Evolutionary conservation across 2,329 filamentous ascomycete genomes (phyloP).

Genomic region (Cylindrodendrum hubeiense): DNA sequence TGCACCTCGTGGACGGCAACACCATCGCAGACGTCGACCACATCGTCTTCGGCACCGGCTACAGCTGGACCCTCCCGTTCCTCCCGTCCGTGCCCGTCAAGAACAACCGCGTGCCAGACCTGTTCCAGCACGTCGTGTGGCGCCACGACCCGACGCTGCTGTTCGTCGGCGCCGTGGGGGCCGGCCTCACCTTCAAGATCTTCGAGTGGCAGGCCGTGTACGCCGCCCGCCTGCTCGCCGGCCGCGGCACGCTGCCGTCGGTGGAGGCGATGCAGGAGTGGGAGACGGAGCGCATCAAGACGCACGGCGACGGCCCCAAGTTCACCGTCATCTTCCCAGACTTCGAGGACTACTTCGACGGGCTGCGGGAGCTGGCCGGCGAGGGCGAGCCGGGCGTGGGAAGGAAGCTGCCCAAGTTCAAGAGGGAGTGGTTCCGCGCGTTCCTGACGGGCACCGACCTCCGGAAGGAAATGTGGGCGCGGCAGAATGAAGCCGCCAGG

Average conservation of each 20-base stretch:
- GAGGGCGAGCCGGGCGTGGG: conserved; percentile 58
- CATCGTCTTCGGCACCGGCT: conserved; percentile 76
- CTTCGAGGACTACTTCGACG: conserved; percentile 75
- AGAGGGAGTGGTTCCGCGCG: conserved; percentile 58
- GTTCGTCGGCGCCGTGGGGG: conserved; percentile 69
- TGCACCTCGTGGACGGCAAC: conserved; percentile 68
- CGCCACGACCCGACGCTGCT: conserved; percentile 65
- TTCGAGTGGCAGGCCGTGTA: conserved; percentile 77
- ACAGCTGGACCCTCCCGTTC: conserved; percentile 73
- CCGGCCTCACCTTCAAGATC: conserved; percentile 74
- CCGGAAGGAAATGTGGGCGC: conserved; percentile 70
- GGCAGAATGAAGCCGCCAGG: conserved; percentile 55
- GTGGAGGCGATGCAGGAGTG: conserved; percentile 64
- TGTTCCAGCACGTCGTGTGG: conserved; percentile 71
- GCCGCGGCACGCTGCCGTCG: conserved; percentile 63
- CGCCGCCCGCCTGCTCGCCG: conserved; percentile 68
- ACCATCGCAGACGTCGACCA: conserved; percentile 66
- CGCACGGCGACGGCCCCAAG: conserved; percentile 65
- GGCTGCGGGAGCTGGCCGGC: conserved; percentile 62
- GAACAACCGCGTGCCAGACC: conserved; percentile 66
- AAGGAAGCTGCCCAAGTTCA: conserved; percentile 58
- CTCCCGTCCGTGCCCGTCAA: conserved; percentile 62
- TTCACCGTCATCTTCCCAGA: conserved; percentile 71
- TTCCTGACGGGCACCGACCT: conserved; percentile 68
- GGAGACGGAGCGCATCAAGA: conserved; percentile 67